Evolutionary conservation across 805 yeast genomes (phyloP).

Genomic region (Saccharomycopsis sp.): DNA sequence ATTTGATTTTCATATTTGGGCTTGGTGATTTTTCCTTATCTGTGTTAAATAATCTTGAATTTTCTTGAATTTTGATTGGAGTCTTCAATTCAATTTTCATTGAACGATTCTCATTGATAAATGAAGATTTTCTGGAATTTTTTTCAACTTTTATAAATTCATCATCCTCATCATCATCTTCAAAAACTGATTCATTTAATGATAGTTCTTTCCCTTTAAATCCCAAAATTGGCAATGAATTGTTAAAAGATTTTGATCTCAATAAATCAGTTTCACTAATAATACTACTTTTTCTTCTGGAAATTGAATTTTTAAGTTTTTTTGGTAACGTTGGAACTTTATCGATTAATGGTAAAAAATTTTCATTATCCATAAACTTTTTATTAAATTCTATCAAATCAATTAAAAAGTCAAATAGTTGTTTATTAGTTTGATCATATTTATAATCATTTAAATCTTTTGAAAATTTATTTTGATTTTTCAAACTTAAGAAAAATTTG

Average conservation of each 20-base stretch:
- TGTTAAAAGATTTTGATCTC: no score
- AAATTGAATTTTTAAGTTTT: background rate
- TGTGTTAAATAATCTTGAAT: no score
- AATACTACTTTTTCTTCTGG: conserved; percentile 1
- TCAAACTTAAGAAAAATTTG: conserved; percentile 27
- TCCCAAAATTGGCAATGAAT: background rate
- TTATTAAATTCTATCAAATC: conserved; percentile 31
- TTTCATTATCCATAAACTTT: conserved; percentile 27
- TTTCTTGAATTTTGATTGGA: no score
- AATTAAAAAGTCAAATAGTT: conserved; percentile 27
- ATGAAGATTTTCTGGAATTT: background rate
- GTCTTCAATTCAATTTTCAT: no score
- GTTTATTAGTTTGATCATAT: conserved; percentile 18
- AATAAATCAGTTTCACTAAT: background rate
- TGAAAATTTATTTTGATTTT: background rate
- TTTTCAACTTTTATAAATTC: background rate
- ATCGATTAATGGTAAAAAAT: conserved; percentile 31
- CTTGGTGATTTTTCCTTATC: no score
- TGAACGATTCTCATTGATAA: no score
- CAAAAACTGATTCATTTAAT: conserved; percentile 18
- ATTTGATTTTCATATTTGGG: no score
- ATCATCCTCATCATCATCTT: conserved; percentile 20
- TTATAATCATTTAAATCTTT: background rate
- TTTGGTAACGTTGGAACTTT: background rate
- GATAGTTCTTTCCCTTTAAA: background rate